A percentile compares a stretch with the other conserved stretches of the same genome.
Conservation (phyloP, 2,329 filamentous ascomycete species). For the Sarocladiaceae sp. region DNA sequence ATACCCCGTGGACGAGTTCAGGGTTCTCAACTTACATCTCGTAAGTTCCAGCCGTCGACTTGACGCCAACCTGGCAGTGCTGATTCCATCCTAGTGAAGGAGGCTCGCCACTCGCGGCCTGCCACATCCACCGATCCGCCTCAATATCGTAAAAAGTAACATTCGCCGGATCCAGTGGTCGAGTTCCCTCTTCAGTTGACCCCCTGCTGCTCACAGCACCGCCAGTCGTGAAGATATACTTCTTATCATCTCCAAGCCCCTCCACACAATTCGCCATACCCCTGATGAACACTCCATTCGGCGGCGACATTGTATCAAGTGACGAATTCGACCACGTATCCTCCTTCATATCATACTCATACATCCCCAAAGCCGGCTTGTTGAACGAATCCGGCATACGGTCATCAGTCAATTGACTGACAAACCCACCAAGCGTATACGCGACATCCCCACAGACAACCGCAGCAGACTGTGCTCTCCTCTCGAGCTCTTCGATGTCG, state of each 20-base stretch:
- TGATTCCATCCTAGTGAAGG: constrained; percentile 21
- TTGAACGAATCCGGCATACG: neutral
- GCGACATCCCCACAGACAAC: neutral
- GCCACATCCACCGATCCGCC: constrained; percentile 28
- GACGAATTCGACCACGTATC: neutral
- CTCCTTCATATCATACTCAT: neutral
- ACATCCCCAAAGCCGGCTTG: neutral
- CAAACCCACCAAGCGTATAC: neutral
- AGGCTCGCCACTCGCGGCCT: constrained; percentile 24
- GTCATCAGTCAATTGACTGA: neutral
- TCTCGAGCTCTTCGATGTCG: neutral
- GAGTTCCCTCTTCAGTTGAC: neutral
- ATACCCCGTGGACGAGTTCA: no score
- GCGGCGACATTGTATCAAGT: neutral
- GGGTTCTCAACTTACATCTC: constrained; percentile 33
- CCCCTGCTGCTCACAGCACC: neutral
- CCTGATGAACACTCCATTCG: neutral
- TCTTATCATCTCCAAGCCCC: neutral
- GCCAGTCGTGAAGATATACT: neutral
- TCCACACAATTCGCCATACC: neutral
- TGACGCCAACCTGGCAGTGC: constrained; percentile 29
- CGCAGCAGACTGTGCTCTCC: neutral
- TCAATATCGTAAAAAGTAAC: constrained; percentile 29
- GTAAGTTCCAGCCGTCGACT: constrained; percentile 26
- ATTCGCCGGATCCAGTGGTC: constrained; percentile 1